Conservation (phyloP, 1,139 yeast species). For the Geotrichum restrictum region DNA sequence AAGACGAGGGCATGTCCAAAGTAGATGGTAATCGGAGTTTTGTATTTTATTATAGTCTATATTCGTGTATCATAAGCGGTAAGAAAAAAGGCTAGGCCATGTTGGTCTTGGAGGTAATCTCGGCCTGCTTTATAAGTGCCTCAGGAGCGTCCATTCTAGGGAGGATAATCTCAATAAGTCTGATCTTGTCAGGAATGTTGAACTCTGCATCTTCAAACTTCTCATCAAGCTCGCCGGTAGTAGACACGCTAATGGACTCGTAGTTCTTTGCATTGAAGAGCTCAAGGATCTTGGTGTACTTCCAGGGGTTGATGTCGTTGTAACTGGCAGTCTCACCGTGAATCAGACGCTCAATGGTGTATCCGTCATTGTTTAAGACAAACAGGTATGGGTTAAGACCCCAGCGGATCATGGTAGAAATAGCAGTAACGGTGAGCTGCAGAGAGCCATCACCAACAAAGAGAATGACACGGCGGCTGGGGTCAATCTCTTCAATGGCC, state of each 20-base stretch:
- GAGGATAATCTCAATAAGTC: slow-evolving; percentile 75
- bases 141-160: slow-evolving; percentile 80
- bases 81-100: background rate
- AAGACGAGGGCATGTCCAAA: too few species aligned
- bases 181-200: slow-evolving; percentile 58
- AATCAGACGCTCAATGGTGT: slow-evolving; percentile 83
- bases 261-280: slow-evolving; percentile 59
- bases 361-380: slow-evolving; percentile 80
- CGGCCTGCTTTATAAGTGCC: slow-evolving; percentile 69
- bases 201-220: slow-evolving; percentile 54
- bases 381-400: slow-evolving; percentile 74
- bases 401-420: slow-evolving; percentile 79
- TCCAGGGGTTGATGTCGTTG: slow-evolving; percentile 81
- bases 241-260: slow-evolving; percentile 48
- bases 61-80: background rate
- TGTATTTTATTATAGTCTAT: too few species aligned
- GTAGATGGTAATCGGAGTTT: too few species aligned
- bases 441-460: slow-evolving; percentile 90
- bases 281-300: slow-evolving; percentile 63
- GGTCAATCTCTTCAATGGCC: slow-evolving; percentile 74
- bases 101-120: slow-evolving; percentile 68
- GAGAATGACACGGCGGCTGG: slow-evolving; percentile 66
- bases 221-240: slow-evolving; percentile 63
- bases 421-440: slow-evolving; percentile 83
- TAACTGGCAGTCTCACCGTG: slow-evolving; percentile 75